These are phyloP conservation scores for Astrothelium macrocarpum DNA, from an alignment of 495 filamentous ascomycete genomes.

Conservation along the genomic window DNA sequence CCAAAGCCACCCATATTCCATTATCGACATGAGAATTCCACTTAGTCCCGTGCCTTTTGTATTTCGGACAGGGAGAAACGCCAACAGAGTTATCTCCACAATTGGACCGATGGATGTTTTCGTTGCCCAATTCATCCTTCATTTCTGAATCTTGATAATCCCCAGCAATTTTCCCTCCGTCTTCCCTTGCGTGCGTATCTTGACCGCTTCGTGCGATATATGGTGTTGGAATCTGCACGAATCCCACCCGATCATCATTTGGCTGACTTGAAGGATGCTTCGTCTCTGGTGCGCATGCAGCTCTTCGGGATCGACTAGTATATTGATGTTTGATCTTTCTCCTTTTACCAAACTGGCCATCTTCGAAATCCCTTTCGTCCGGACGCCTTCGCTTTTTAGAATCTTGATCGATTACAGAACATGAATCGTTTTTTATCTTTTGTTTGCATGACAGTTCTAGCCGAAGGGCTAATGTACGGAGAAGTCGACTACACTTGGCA, in stretches of 20 bases:
- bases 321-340: constrained; percentile 4
- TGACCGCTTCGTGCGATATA: background rate
- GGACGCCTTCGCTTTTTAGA: background rate
- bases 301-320: background rate
- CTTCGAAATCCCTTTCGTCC: background rate
- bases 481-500: background rate
- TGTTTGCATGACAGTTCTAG: background rate
- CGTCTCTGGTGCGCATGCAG: background rate
- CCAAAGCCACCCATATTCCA: background rate
- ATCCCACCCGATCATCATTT: background rate
- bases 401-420: background rate
- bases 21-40: background rate
- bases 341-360: background rate
- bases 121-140: background rate
- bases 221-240: background rate
- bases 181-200: background rate
- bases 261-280: too few species aligned
- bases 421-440: background rate
- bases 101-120: background rate
- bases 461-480: background rate
- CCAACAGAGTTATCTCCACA: background rate
- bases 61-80: background rate
- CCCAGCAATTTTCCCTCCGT: background rate
- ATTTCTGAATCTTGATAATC: background rate
- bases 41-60: background rate